Base-by-base conservation (phyloP, 2,329 filamentous ascomycete species). In the Microascus cirrosus region DNA sequence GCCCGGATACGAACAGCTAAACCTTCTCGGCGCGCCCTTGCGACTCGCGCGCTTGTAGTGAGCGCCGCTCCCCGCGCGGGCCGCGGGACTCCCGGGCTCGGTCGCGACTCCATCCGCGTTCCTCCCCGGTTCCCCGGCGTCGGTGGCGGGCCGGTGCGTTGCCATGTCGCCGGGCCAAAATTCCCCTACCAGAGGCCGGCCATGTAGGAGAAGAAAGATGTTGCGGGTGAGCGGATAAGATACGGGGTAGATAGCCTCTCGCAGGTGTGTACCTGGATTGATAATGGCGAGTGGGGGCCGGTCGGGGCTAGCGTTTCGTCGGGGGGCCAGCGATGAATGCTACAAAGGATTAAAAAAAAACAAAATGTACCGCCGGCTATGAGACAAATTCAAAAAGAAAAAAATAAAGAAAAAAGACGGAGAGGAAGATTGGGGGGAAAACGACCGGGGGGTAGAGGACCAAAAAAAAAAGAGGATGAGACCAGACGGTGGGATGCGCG, bases 1-100 rank as follows among this genome's bases (percentile, higher is more conserved):
- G 42, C 82, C 84, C 53, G 84, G 80, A 68, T 85, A 82, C 22
- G 83, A 80, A 70, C 89, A 93, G 59, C 75, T 71, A 64, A 85
- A 87, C 58, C 73, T 72, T 25, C 75, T 71, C 11, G 75, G 72
- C 1, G 77, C 77, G 35, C 76, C 75, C 60, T 77, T 78, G 32
- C 77, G 72, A 60, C 77, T 80, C 48, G 77, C 77, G 62, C 77
- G 75, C 68, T 78, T 79, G 67, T 79, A 79, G 22, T n/a, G 35
- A n/a, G 56, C 13, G n/a, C 48, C 28, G 24, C n/a, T 39, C n/a
- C 55, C 55, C 18, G 45, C 24, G 20, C 55, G 51, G 11, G 24
- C 28, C 28, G 18, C 39, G 45, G n/a, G 42, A 15, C 24, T 42
- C 20, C 20, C 54, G 12, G 54, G 4, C 36, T 25, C 39, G 20